Evolutionary conservation across 139 green algal genomes (phyloP).

Genomic region (Haematococcus sp.): DNA sequence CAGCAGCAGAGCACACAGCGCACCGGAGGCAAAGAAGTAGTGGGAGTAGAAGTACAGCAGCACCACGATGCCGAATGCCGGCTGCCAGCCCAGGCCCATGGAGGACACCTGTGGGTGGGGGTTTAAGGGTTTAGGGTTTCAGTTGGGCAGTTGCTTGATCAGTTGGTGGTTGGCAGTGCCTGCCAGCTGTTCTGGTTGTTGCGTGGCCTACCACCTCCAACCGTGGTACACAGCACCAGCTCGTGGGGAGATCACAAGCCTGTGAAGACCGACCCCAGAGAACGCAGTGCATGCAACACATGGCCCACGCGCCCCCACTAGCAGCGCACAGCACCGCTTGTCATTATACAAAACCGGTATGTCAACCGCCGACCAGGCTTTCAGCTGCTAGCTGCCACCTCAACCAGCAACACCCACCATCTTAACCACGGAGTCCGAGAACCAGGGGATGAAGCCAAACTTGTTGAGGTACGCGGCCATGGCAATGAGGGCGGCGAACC

Average conservation of each 20-base stretch:
- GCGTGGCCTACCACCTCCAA: too few relatives aligned
- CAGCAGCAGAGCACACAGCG: background rate
- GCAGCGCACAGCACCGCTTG: too few relatives aligned
- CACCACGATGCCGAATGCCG: constrained; percentile 87
- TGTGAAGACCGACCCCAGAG: too few relatives aligned
- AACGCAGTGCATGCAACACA: too few relatives aligned
- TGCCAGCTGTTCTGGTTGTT: background rate
- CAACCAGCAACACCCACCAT: constrained; percentile 46
- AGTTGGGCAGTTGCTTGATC: background rate
- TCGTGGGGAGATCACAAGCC: too few relatives aligned
- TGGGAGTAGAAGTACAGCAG: constrained; percentile 99
- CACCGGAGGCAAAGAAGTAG: constrained; percentile 97
- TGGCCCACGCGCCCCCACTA: too few relatives aligned
- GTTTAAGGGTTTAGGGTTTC: too few relatives aligned
- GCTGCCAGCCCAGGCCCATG: constrained; percentile 93
- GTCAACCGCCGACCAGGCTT: too few relatives aligned
- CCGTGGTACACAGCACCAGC: too few relatives aligned
- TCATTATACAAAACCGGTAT: too few relatives aligned
- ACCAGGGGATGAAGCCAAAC: constrained; percentile 96
- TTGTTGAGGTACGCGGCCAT: constrained; percentile 98
- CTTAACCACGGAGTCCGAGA: constrained; percentile 84
- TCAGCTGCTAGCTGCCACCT: too few relatives aligned
- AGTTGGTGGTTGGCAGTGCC: background rate
- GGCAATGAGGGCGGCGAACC: constrained; percentile 98
- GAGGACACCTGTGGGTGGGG: constrained; percentile 9